Conservation (phyloP, 2,329 filamentous ascomycete genomes). For the Colletotrichum horii region DNA sequence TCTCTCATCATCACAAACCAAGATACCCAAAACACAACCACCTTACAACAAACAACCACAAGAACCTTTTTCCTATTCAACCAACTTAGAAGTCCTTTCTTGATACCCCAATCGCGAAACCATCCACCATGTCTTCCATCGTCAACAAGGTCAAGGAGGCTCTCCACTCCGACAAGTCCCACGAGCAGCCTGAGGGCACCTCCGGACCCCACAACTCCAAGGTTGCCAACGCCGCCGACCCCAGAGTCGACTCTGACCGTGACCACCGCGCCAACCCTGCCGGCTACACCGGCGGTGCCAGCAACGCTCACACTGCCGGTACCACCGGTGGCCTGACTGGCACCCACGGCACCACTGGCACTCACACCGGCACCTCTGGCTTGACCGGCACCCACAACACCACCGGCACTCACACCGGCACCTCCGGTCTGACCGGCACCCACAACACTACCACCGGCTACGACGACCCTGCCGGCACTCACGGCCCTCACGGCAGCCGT, state of each 20-base stretch:
- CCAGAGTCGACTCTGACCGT: slow-evolving; percentile 56
- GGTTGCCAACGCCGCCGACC: slow-evolving; percentile 53
- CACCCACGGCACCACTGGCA: slow-evolving; percentile 29
- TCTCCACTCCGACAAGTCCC: slow-evolving; percentile 48
- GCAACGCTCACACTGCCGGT: slow-evolving; percentile 13
- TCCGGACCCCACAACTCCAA: slow-evolving; percentile 41
- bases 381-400: slow-evolving; percentile 47
- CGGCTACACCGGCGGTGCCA: slow-evolving; percentile 33
- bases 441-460: slow-evolving; percentile 34
- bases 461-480: slow-evolving; percentile 26
- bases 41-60: background rate
- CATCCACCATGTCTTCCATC: slow-evolving; percentile 58
- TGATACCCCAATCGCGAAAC: slow-evolving; percentile 20
- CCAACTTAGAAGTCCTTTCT: background rate
- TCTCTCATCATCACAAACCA: slow-evolving; percentile 21
- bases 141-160: slow-evolving; percentile 67
- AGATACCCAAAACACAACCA: slow-evolving; percentile 21
- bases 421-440: slow-evolving; percentile 25
- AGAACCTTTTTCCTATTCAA: background rate
- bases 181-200: slow-evolving; percentile 27
- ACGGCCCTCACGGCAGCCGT: slow-evolving; percentile 43
- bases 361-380: background rate
- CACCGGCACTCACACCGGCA: slow-evolving; percentile 40
- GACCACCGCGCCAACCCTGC: slow-evolving; percentile 42
- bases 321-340: slow-evolving; percentile 6